Evolutionary conservation across 2,329 filamentous ascomycete species (phyloP).

Genomic region (Aspergillus sergii): DNA sequence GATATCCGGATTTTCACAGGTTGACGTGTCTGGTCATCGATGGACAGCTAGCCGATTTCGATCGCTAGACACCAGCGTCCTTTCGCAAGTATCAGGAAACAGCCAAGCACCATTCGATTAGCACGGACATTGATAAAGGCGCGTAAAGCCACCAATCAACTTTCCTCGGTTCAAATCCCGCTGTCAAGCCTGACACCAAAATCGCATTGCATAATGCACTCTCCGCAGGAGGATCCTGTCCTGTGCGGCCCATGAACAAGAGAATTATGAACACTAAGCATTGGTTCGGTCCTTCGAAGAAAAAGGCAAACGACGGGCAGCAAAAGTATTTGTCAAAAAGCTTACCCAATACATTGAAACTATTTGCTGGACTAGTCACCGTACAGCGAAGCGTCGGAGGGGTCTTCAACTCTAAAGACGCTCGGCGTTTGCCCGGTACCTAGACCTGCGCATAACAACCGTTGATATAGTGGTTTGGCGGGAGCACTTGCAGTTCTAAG

Average conservation of each 20-base stretch:
- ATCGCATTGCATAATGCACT: not conserved
- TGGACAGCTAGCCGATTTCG: not conserved
- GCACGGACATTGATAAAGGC: not conserved
- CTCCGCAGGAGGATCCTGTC: not conserved
- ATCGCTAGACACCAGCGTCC: not conserved
- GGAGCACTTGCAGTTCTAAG: not conserved
- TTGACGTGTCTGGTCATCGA: not conserved
- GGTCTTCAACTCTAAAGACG: not conserved
- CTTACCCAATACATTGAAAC: not conserved
- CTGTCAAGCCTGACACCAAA: not conserved
- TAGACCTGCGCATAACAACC: not conserved
- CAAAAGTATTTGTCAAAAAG: not conserved
- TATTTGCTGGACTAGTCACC: not conserved
- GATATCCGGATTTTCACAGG: not conserved
- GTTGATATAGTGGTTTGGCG: not conserved
- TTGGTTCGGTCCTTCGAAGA: not conserved
- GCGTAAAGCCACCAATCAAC: not conserved
- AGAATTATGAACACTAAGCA: not conserved
- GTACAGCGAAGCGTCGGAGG: not conserved
- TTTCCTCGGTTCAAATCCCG: no score
- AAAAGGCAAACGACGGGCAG: not conserved
- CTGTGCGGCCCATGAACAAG: not conserved
- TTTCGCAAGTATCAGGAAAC: not conserved
- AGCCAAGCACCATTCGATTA: not conserved
- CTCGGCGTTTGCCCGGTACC: not conserved